A percentile compares a stretch with the other conserved stretches of the same genome.
Conservation (phyloP, 106 monocot genomes). For the Acanthochlamys bracteata region DNA sequence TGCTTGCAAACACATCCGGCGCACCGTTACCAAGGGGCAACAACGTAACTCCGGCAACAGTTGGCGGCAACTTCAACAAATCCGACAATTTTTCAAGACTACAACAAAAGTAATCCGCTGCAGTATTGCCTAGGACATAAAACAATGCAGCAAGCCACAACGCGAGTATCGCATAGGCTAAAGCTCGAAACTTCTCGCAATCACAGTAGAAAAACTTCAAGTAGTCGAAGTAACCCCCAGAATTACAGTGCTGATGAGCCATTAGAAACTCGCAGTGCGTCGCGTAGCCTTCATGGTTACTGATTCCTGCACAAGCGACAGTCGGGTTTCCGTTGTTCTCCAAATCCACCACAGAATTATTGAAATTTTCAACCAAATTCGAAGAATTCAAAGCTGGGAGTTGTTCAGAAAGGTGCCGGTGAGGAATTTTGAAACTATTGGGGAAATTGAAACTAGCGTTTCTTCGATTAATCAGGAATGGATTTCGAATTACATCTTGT, state of each 20-base stretch:
- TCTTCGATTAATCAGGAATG: too few species aligned
- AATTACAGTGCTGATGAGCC: conserved; percentile 42
- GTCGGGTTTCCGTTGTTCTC: conserved; percentile 24
- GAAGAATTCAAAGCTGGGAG: conserved; percentile 20
- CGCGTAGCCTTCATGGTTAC: conserved; percentile 37
- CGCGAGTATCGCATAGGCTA: conserved; percentile 31
- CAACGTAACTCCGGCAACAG: conserved; percentile 87
- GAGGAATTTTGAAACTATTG: conserved; percentile 2
- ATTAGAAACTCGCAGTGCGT: conserved; percentile 59
- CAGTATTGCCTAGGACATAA: conserved; percentile 78
- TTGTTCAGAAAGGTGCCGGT: conserved; percentile 31
- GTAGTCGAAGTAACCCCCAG: conserved; percentile 77
- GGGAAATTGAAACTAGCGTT: conserved; percentile 12
- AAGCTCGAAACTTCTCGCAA: conserved; percentile 11
- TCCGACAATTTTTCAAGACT: conserved; percentile 70
- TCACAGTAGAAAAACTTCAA: conserved; percentile 67
- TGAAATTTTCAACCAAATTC: conserved; percentile 1
- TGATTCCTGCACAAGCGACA: conserved; percentile 35
- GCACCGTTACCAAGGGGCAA: conserved; percentile 94
- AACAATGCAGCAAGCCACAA: conserved; percentile 44
- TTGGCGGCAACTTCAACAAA: conserved; percentile 66
- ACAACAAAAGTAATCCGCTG: conserved; percentile 92
- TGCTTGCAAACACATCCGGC: conserved; percentile 91
- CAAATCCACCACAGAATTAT: background rate
- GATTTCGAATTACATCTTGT: conserved; percentile 11